Base-by-base conservation (phyloP, 441 rosid species). In the Adansonia madagascariensis region DNA sequence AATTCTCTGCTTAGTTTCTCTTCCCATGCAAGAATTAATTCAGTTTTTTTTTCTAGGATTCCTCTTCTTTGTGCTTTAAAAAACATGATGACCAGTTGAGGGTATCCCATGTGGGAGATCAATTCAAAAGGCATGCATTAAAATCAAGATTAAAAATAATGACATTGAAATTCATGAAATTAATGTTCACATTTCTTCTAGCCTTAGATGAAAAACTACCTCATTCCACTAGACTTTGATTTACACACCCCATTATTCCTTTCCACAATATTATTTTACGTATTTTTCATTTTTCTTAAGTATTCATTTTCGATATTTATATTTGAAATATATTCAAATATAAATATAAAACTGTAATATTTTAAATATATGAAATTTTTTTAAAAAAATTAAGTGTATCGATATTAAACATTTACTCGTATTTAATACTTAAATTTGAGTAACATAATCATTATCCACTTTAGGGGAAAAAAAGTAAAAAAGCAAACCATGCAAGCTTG, bases 21-120 rank as follows among this genome's bases (percentile, higher is more conserved):
- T 59, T 76, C 64, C 69, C 39, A 64, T 57, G 80, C 78, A 75
- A 73, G 65, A 68, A 27, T 59, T 61, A 15, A 66, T 41, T 24
- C 27, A 24, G n/a, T 24, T 24, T 24, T 24, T 9, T 12, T 59
- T 79, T 39, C n/a, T 39, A 41, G 76, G 72, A 35, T 79, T 74
- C 27, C 64, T 35, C 24, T 6, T 43, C 44, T 72, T 35, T 49
- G 65, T 79, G 78, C 77, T 73, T 70, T 0, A 66, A 60, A 74
- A 50, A 73, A 59, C 71, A 80, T 75, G 22, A 65, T 76, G 70
- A 76, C 73, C 24, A 20, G 20, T 47, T 10, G 61, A 57, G 76
- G 35, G 52, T 57, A 70, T 71, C 69, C 80, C 80, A 79, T 75
- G 78, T 81, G 76, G 39, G 20, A 57, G 14, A 47, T 79, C n/a